phyloP scores from a whole-genome alignment of 495 filamentous ascomycete species.

The Podospora appendiculata region DNA sequence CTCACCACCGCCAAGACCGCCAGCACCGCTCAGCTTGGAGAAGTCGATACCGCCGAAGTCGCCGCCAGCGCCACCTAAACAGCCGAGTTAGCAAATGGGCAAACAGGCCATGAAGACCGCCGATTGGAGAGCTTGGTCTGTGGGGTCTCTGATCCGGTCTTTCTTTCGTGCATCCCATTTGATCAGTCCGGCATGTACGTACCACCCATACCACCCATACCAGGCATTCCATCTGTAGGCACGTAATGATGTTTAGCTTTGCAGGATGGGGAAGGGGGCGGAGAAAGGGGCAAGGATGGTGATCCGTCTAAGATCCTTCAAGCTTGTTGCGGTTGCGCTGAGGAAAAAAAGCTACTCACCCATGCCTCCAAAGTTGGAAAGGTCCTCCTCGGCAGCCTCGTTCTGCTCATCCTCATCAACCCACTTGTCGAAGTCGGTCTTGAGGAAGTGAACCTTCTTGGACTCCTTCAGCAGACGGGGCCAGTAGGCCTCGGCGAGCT shows the following conservation, averaged over 20 bases:
- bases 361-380: slow-evolving; percentile 59
- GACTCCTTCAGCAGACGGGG: slow-evolving; percentile 82
- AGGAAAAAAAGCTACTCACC: slow-evolving; percentile 27
- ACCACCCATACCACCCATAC: slow-evolving; percentile 35
- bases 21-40: slow-evolving; percentile 75
- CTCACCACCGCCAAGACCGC: slow-evolving; percentile 42
- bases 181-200: slow-evolving; percentile 20
- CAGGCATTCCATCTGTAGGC: slow-evolving; percentile 35
- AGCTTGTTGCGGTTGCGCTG: slow-evolving; percentile 1
- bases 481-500: slow-evolving; percentile 85
- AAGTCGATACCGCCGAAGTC: slow-evolving; percentile 75
- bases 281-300: background rate
- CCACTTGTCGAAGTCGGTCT: slow-evolving; percentile 99
- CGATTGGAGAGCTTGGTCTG: background rate
- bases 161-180: too few relatives aligned
- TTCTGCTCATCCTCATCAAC: slow-evolving; percentile 99
- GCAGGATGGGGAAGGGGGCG: background rate
- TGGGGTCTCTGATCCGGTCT: slow-evolving; percentile 4
- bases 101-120: background rate
- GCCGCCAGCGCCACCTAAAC: slow-evolving; percentile 27
- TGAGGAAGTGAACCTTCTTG: slow-evolving; percentile 90
- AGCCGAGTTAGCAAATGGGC: slow-evolving; percentile 2
- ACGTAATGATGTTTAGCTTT: slow-evolving; percentile 9
- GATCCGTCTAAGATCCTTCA: background rate
- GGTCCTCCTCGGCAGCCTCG: slow-evolving; percentile 74